Conservation (phyloP, 805 yeast species). For the Ogataea nonfermentans region DNA sequence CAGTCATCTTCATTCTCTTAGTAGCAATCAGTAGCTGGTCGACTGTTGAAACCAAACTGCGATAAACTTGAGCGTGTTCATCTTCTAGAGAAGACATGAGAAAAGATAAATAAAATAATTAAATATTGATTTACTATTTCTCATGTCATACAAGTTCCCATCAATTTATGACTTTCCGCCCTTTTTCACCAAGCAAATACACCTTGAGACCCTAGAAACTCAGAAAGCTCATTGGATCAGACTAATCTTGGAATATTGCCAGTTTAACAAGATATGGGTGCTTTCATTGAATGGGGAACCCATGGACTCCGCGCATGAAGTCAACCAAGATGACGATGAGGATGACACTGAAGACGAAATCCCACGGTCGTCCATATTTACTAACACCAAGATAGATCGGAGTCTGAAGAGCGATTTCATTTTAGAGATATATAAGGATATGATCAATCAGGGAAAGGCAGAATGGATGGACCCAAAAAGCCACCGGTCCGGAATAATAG, state of each 20-base stretch:
- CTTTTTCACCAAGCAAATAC: conserved; percentile 85
- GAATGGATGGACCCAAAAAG: conserved; percentile 49
- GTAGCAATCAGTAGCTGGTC: conserved; percentile 33
- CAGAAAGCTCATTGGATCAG: conserved; percentile 80
- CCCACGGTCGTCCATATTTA: conserved; percentile 39
- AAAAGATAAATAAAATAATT: not conserved
- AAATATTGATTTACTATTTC: not conserved
- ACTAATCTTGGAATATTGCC: conserved; percentile 61
- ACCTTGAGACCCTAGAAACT: conserved; percentile 69
- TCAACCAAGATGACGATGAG: conserved; percentile 10
- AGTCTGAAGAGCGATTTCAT: conserved; percentile 53
- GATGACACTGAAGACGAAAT: conserved; percentile 16
- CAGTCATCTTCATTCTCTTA: conserved; percentile 6
- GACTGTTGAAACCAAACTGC: conserved; percentile 31
- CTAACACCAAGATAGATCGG: conserved; percentile 51
- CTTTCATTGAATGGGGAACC: conserved; percentile 40
- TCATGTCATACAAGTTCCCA: conserved; percentile 38
- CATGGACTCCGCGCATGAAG: conserved; percentile 5
- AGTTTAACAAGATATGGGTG: conserved; percentile 52
- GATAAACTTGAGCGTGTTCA: conserved; percentile 34
- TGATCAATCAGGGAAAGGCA: conserved; percentile 58
- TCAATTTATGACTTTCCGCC: conserved; percentile 81
- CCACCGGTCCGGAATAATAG: conserved; percentile 45
- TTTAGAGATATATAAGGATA: conserved; percentile 51
- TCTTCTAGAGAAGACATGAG: conserved; percentile 17